phyloP scores from a whole-genome alignment of 2,329 filamentous ascomycete genomes.

The Venturia nashicola region DNA sequence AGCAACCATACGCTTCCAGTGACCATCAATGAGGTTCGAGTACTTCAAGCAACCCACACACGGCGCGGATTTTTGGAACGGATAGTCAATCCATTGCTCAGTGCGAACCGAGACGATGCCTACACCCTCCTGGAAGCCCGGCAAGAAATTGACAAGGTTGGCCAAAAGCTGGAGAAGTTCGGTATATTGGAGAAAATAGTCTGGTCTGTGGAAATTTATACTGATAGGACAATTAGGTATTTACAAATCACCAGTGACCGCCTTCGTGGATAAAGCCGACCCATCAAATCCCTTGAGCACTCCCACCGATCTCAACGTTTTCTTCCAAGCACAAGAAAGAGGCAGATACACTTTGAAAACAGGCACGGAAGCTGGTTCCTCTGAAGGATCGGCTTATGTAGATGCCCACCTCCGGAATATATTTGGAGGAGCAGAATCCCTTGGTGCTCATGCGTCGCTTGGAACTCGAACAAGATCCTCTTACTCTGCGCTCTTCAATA shows the following conservation, averaged over 20 bases:
- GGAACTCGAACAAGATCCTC: constrained; percentile 86
- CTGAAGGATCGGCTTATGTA: constrained; percentile 86
- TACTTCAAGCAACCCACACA: constrained; percentile 77
- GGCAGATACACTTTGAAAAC: constrained; percentile 81
- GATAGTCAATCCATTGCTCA: constrained; percentile 66
- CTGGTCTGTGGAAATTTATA: not conserved
- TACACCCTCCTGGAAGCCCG: constrained; percentile 76
- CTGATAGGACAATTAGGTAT: constrained; percentile 48
- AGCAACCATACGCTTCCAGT: constrained; percentile 80
- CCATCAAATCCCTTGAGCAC: constrained; percentile 56
- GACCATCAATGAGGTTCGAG: constrained; percentile 71
- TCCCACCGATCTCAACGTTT: constrained; percentile 69
- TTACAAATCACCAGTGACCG: constrained; percentile 69
- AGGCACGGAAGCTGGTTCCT: constrained; percentile 85
- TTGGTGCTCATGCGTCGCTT: constrained; percentile 75
- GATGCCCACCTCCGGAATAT: constrained; percentile 83
- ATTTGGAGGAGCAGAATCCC: constrained; percentile 82
- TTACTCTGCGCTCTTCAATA: constrained; percentile 76
- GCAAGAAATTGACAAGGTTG: constrained; percentile 54
- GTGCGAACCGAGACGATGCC: constrained; percentile 49
- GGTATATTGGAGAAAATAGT: constrained; percentile 39
- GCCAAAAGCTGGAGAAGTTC: constrained; percentile 65
- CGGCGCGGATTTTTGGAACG: constrained; percentile 71
- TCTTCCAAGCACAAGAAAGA: constrained; percentile 65
- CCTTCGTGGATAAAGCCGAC: constrained; percentile 69